Base-by-base conservation (phyloP, 495 filamentous ascomycete genomes). In the Neurospora terricola region DNA sequence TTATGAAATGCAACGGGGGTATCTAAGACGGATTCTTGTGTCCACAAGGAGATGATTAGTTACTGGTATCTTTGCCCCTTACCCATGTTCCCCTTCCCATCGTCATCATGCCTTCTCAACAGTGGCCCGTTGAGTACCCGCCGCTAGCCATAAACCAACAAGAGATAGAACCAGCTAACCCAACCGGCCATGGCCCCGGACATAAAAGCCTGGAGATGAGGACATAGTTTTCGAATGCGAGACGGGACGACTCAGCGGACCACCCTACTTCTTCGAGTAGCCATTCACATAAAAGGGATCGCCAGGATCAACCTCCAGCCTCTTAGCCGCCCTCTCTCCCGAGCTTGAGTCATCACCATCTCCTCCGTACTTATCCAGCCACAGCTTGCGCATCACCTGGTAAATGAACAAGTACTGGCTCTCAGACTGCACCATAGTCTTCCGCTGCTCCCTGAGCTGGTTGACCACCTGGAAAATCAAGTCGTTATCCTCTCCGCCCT, bases 371-470 rank as follows among this genome's bases (percentile, higher is more conserved):
- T 87, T 91, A 39, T 88, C 80, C 69, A 87, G 81, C 79, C 91
- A 92, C 75, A 90, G 83, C 80, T 94, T 92, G 66, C 88, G 87
- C 72, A 98, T 77, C 0, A 97, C 93, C 76, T 93, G 89, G 82
- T 99, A 98, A 59, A 99, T 87, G 78, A 99, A 98, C 21, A 87
- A 80, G 78, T 93, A 93, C 82, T 99, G 96, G 75, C 86, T 81
- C 78, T 94, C 92, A 38, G 91, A 91, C 81, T 98, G 96, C 5
- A 99, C 96, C 96, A 98, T 99, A 80, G 91, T 92, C 88, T 93
- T 93, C 43, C 96, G 86, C 83, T 99, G 96, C 81, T 95, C 88
- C 37, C 96, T 88, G 77, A 99, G 86, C 76, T 84, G 83, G 74
- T 97, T 90, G 66, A 99, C 96, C 8, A 90, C 89, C 18, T 91